Evolutionary conservation across 2,329 filamentous ascomycete species (phyloP).

Genomic region (Exophiala lecanii-corni): DNA sequence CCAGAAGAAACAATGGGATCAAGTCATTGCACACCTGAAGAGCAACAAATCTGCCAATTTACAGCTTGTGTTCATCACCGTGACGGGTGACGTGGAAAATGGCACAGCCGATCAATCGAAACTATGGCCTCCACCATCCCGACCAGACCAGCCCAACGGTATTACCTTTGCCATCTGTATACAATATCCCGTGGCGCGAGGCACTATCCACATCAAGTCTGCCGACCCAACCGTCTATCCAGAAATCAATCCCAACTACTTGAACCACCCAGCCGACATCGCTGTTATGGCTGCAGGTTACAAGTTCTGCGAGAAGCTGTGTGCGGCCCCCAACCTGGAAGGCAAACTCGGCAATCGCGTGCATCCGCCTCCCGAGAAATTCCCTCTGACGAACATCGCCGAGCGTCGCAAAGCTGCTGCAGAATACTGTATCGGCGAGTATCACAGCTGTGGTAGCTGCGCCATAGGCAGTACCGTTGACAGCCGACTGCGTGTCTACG

Average conservation of each 20-base stretch:
- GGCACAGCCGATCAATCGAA: constrained; percentile 41
- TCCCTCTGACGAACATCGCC: constrained; percentile 11
- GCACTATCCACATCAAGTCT: constrained; percentile 43
- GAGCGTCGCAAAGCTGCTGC: constrained; percentile 11
- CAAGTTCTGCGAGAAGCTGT: constrained; percentile 17
- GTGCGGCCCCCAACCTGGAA: constrained; percentile 7
- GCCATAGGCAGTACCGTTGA: constrained; percentile 39
- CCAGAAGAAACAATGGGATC: constrained; percentile 34
- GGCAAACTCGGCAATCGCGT: constrained; percentile 17
- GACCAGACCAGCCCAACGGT: constrained; percentile 41
- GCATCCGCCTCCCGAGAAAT: constrained; percentile 9
- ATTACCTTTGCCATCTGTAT: constrained; percentile 46
- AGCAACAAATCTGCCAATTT: constrained; percentile 35
- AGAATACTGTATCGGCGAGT: constrained; percentile 18
- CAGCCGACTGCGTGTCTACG: constrained; percentile 28
- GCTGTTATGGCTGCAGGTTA: constrained; percentile 35
- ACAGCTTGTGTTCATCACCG: constrained; percentile 33
- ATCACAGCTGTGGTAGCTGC: constrained; percentile 30
- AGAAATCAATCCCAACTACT: constrained; percentile 42
- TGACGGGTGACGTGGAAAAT: constrained; percentile 29
- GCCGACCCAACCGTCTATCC: constrained; percentile 33
- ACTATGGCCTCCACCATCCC: constrained; percentile 32
- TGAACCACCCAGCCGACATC: constrained; percentile 40
- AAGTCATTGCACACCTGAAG: constrained; percentile 32
- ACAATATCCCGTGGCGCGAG: constrained; percentile 49